Conservation (phyloP, 257 asterid species). For the Thymus mandschuricus region DNA sequence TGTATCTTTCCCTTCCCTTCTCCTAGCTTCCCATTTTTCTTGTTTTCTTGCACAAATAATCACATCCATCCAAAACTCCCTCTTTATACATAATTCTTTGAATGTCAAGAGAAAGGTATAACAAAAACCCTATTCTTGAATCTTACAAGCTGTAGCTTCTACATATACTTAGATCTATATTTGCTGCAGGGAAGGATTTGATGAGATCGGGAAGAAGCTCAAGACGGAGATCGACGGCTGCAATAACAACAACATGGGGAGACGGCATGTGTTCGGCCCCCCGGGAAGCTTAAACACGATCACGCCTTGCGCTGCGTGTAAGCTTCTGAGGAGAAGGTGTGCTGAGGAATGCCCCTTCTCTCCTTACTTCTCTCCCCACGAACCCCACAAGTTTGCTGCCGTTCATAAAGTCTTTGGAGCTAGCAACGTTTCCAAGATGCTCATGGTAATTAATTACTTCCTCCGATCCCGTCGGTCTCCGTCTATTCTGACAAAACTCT, state of each 20-base stretch:
- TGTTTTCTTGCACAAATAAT: slow-evolving; percentile 8
- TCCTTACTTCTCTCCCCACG: slow-evolving; percentile 89
- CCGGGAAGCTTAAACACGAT: slow-evolving; percentile 70
- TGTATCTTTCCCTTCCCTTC: slow-evolving; percentile 10
- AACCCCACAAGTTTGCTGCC: slow-evolving; percentile 91
- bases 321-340: slow-evolving; percentile 82
- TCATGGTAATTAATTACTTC: slow-evolving; percentile 48
- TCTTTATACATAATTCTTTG: slow-evolving; percentile 26
- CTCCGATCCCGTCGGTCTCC: too few species aligned
- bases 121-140: slow-evolving; percentile 1
- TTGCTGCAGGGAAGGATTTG: slow-evolving; percentile 62
- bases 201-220: slow-evolving; percentile 71
- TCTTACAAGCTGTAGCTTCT: background rate
- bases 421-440: slow-evolving; percentile 96
- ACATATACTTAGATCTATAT: background rate
- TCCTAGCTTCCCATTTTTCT: slow-evolving; percentile 6
- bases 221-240: slow-evolving; percentile 60
- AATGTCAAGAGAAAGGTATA: slow-evolving; percentile 82
- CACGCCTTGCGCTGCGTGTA: slow-evolving; percentile 95
- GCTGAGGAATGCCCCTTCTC: slow-evolving; percentile 95
- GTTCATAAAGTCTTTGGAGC: slow-evolving; percentile 96
- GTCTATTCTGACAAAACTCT: too few species aligned
- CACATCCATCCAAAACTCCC: background rate
- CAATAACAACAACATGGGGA: slow-evolving; percentile 40
- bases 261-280: slow-evolving; percentile 65